phyloP scores from a whole-genome alignment of 2,329 filamentous ascomycete genomes.

The Sphaerulina vaccinii region DNA sequence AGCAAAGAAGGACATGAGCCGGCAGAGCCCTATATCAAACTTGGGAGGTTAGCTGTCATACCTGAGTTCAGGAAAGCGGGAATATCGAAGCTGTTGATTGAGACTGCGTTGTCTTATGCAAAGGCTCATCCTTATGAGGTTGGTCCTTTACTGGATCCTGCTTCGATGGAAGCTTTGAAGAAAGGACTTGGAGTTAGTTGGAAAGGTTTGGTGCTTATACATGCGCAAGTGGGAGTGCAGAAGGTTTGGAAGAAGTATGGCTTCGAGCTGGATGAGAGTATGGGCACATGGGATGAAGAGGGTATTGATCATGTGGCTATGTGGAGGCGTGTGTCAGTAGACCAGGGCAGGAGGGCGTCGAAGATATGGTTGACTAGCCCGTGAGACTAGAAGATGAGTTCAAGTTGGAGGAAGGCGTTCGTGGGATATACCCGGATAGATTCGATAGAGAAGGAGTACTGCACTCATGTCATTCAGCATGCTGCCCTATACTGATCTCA shows the following conservation, averaged over 20 bases:
- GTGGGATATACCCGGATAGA: not conserved
- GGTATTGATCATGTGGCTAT: slow-evolving; percentile 84
- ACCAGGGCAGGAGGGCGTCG: slow-evolving; percentile 28
- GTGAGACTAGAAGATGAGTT: not conserved
- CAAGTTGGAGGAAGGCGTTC: not conserved
- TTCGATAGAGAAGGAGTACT: not conserved
- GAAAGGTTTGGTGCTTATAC: slow-evolving; percentile 73
- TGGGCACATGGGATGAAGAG: slow-evolving; percentile 80
- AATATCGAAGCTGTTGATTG: slow-evolving; percentile 66
- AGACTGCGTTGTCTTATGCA: slow-evolving; percentile 68
- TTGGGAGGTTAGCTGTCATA: slow-evolving; percentile 74
- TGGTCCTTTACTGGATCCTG: slow-evolving; percentile 37
- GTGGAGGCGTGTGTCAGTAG: slow-evolving; percentile 57
- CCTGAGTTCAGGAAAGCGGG: slow-evolving; percentile 46
- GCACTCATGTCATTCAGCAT: not conserved
- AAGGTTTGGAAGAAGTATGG: slow-evolving; percentile 68
- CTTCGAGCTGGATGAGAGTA: slow-evolving; percentile 68
- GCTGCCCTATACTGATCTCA: not conserved
- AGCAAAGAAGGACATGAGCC: slow-evolving; percentile 43
- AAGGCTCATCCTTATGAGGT: slow-evolving; percentile 55
- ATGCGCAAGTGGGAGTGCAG: slow-evolving; percentile 70
- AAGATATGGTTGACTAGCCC: slow-evolving; percentile 25
- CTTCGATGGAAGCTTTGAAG: slow-evolving; percentile 36
- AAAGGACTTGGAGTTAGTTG: slow-evolving; percentile 53
- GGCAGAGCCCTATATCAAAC: slow-evolving; percentile 75